These are phyloP conservation scores for Hygrocybe punicea DNA, from an alignment of 768 basidiomycete species.

Conservation along the genomic window DNA sequence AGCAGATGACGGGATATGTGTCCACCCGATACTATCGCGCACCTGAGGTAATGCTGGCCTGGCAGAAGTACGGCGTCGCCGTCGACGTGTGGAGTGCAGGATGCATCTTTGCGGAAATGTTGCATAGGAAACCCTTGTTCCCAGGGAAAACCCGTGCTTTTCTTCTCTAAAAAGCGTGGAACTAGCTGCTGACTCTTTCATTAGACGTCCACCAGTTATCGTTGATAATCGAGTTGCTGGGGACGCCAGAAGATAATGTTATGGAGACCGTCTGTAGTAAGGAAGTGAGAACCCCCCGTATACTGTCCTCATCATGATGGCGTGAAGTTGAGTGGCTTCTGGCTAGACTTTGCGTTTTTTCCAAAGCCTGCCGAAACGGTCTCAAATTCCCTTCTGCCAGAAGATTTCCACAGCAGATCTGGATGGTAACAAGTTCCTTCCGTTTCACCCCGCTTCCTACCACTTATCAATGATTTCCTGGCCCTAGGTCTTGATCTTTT, in stretches of 20 bases:
- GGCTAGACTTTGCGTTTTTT: constrained; percentile 16
- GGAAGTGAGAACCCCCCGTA: constrained; percentile 60
- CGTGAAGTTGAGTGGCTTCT: constrained; percentile 80
- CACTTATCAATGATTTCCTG: neutral
- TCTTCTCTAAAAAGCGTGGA: constrained; percentile 3
- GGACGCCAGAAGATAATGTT: constrained; percentile 86
- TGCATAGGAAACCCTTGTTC: constrained; percentile 87
- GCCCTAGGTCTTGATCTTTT: constrained; percentile 65
- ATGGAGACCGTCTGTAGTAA: constrained; percentile 88
- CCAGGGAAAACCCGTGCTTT: constrained; percentile 87
- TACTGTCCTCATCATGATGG: constrained; percentile 66
- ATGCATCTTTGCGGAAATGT: constrained; percentile 87
- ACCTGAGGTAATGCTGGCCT: constrained; percentile 97
- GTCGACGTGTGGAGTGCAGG: constrained; percentile 88
- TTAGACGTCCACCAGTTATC: constrained; percentile 90
- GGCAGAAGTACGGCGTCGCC: constrained; percentile 89
- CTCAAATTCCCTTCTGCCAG: constrained; percentile 45
- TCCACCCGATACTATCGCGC: constrained; percentile 93
- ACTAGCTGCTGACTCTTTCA: neutral
- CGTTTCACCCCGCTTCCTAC: no score
- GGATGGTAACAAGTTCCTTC: neutral
- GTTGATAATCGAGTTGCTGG: constrained; percentile 91
- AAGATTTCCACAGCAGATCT: constrained; percentile 44
- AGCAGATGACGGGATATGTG: constrained; percentile 89
- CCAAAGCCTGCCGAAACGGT: neutral